A percentile compares a stretch with the other conserved stretches of the same genome.
phyloP scores from a whole-genome alignment of 371 early-diverging fungal genomes.

The Batkoa obscura region DNA sequence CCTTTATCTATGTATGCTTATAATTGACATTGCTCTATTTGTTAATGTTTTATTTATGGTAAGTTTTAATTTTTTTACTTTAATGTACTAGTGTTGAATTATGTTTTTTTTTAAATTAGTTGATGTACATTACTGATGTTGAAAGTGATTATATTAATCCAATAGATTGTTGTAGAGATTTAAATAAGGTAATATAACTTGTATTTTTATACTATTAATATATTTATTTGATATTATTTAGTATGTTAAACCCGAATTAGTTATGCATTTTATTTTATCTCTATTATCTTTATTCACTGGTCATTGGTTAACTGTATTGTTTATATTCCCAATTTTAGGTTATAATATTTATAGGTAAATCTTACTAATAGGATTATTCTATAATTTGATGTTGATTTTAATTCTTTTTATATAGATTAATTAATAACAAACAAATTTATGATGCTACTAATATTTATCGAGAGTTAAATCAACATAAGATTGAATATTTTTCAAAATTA shows the following conservation, averaged over 20 bases:
- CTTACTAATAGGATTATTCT: neutral
- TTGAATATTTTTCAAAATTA: neutral
- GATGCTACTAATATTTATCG: neutral
- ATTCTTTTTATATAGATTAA: neutral
- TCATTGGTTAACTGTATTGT: constrained; percentile 62
- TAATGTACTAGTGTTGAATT: neutral
- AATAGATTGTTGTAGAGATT: constrained; percentile 86
- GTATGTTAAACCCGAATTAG: constrained; percentile 88
- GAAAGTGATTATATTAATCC: constrained; percentile 97
- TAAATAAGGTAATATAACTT: constrained; percentile 57
- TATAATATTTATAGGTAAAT: constrained; percentile 64
- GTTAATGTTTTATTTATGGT: neutral
- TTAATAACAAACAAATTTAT: neutral
- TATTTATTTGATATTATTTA: constrained; percentile 10
- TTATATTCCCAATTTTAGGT: constrained; percentile 70
- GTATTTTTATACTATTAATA: neutral
- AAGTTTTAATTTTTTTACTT: neutral
- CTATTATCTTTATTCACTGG: constrained; percentile 66
- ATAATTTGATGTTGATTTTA: neutral
- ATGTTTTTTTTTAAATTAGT: neutral
- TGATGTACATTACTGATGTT: constrained; percentile 43
- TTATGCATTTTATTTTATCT: constrained; percentile 60
- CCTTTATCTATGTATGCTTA: neutral
- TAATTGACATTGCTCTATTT: neutral
- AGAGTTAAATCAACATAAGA: neutral